Evolutionary conservation across 495 filamentous ascomycete genomes (phyloP).

Genomic region (Penicillium parvum): DNA sequence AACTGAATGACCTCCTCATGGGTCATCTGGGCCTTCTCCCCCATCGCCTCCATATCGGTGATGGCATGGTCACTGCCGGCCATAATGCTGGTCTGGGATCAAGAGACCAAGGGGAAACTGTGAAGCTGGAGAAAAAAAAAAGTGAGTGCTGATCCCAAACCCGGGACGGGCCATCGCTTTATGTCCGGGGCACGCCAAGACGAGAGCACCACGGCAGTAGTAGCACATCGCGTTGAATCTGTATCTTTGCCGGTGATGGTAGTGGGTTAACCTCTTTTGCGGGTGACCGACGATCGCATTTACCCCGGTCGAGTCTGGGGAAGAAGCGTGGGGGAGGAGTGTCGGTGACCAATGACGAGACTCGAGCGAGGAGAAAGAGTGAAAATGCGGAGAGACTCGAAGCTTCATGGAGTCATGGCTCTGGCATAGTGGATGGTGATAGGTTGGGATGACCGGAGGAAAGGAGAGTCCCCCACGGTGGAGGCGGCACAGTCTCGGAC

Average conservation of each 20-base stretch:
- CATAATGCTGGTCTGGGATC: slow-evolving; percentile 14
- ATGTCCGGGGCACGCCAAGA: background rate
- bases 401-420: slow-evolving; percentile 7
- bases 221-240: too few species aligned
- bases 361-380: background rate
- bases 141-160: background rate
- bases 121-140: background rate
- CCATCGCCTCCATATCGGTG: slow-evolving; percentile 38
- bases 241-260: too few species aligned
- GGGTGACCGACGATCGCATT: slow-evolving; percentile 5
- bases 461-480: slow-evolving; percentile 9
- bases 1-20: slow-evolving; percentile 43
- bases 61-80: slow-evolving; percentile 16
- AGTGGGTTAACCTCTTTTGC: background rate
- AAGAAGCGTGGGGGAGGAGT: slow-evolving; percentile 10
- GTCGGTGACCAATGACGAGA: background rate
- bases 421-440: background rate
- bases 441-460: slow-evolving; percentile 4
- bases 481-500: slow-evolving; percentile 1
- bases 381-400: slow-evolving; percentile 10
- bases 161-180: background rate
- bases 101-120: background rate
- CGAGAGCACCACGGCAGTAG: background rate
- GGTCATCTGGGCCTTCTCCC: slow-evolving; percentile 33
- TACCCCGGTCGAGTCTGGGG: slow-evolving; percentile 4